Conservation (phyloP, 768 basidiomycete species). For the Crepidotus variabilis region DNA sequence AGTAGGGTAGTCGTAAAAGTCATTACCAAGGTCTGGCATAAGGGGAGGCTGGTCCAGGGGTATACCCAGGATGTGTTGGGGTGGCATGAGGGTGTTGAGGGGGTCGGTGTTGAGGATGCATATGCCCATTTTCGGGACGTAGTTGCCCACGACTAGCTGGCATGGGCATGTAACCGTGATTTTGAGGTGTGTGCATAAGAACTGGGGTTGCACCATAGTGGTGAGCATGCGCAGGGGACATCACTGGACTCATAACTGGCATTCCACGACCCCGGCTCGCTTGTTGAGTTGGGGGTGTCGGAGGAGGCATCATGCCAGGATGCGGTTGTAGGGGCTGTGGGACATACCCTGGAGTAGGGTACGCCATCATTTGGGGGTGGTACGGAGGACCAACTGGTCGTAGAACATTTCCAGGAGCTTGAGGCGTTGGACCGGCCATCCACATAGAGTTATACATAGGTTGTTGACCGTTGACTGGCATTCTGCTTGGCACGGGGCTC, state of each 20-base stretch:
- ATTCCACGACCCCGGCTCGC: conserved; percentile 48
- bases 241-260: conserved; percentile 70
- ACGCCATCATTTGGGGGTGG: conserved; percentile 59
- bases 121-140: conserved; percentile 44
- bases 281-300: conserved; percentile 34
- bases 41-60: conserved; percentile 34
- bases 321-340: conserved; percentile 36
- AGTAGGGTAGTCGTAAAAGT: conserved; percentile 52
- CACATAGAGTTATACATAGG: conserved; percentile 63
- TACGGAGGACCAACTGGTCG: conserved; percentile 71
- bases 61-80: conserved; percentile 40
- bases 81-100: conserved; percentile 31
- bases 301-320: conserved; percentile 31
- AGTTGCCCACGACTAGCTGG: conserved; percentile 45
- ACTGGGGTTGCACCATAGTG: conserved; percentile 65
- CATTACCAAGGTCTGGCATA: too few relatives aligned
- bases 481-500: conserved; percentile 61
- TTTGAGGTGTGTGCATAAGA: conserved; percentile 57
- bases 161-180: conserved; percentile 43
- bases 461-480: conserved; percentile 59
- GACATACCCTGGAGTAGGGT: conserved; percentile 56
- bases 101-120: too few relatives aligned
- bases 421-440: conserved; percentile 47
- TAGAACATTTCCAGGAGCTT: conserved; percentile 51
- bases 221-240: conserved; percentile 43